A percentile compares a stretch with the other conserved stretches of the same genome.
These are phyloP conservation scores for Erythrobasidium hasegawianum DNA, from an alignment of 1,284 basidiomycete genomes.

Conservation along the genomic window DNA sequence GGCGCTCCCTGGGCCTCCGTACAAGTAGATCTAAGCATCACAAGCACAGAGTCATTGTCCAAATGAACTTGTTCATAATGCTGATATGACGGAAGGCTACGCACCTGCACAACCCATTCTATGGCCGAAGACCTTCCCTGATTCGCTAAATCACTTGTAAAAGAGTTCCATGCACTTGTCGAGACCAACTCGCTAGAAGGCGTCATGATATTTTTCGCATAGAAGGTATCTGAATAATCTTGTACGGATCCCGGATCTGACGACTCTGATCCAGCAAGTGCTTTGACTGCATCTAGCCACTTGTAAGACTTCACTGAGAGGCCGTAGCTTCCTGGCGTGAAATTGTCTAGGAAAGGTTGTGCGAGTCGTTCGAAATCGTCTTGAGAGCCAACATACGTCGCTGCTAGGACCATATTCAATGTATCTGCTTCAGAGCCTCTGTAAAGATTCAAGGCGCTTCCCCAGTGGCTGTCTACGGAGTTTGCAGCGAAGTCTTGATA, in stretches of 20 bases:
- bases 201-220: slow-evolving; percentile 37
- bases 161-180: slow-evolving; percentile 32
- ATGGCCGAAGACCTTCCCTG: slow-evolving; percentile 33
- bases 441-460: background rate
- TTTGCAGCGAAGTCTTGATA: background rate
- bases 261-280: background rate
- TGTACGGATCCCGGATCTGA: slow-evolving; percentile 1
- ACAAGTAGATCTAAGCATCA: slow-evolving; percentile 25
- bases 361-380: background rate
- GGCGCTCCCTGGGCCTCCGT: slow-evolving; percentile 40
- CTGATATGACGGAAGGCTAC: no score
- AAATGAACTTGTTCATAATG: no score
- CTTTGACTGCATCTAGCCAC: background rate
- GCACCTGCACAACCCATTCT: slow-evolving; percentile 37
- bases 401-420: background rate
- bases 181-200: slow-evolving; percentile 38
- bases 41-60: no score
- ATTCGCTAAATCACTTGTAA: slow-evolving; percentile 40
- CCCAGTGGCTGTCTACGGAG: background rate
- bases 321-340: background rate
- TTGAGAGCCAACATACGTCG: background rate
- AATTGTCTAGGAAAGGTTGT: background rate
- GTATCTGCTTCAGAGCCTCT: background rate
- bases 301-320: background rate
- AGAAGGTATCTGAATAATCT: slow-evolving; percentile 27